Evolutionary conservation across 768 basidiomycete species (phyloP), one percentile per base, ranked within the genome.

Genomic region (Russula emetica): DNA sequence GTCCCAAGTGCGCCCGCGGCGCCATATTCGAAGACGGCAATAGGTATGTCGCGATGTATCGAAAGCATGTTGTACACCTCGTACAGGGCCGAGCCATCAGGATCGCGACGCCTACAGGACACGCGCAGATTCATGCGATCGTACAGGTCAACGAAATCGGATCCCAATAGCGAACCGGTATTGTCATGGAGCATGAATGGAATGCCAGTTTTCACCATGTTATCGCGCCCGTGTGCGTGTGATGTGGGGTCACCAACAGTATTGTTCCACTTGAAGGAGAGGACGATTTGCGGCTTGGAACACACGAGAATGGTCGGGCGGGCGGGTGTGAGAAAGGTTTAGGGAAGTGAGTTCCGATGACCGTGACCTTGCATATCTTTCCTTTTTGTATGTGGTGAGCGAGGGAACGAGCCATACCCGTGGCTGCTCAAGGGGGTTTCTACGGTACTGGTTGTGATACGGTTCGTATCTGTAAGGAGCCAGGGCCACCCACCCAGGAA

Each of bases 161-260:
- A 81, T 40, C 80, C 83, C 14, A 76, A 74, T 42, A 85, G 72
- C 40, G 70, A 73, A 5, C 85, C 86, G 7, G 80, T 81, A 60
- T 76, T 81, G 75, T 88, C 87, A 70, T 86, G 84, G 61, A 90
- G 82, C 68, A 87, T 80, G 72, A 76, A 82, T 44, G 85, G 83
- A 69, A 86, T 75, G 61, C 82, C 83, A 64, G 82, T 84, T 60
- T 75, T 77, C 16, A 79, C 77, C 75, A 77, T 77, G 58, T 28
- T 26, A n/a, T 69, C 14, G 32, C 3, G 2, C 8, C 49, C 26
- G 32, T 34, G 32, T 34, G 68, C 60, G 36, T 54, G 22, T 14
- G 38, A 7, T 30, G 52, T 65, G 52, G 61, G n/a, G 26, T 58
- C 63, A 58, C 30, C 54, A 42, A 45, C 40, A 51, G 26, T 57